phyloP scores from a whole-genome alignment of 1,284 basidiomycete species.

The Polyporus tsugae region DNA sequence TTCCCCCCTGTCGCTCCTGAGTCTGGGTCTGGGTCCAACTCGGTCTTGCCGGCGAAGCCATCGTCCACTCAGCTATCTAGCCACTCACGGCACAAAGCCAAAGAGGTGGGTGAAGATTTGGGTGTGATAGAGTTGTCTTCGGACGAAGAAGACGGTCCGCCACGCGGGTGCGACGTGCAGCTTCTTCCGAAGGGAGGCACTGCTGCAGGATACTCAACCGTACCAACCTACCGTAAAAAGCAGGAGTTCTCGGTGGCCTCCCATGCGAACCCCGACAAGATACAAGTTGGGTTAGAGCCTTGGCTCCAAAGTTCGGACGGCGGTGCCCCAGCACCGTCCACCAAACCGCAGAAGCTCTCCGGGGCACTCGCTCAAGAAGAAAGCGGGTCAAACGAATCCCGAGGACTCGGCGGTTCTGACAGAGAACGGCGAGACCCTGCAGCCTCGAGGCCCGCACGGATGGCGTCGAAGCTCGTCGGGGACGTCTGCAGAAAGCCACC shows the following conservation, averaged over 20 bases:
- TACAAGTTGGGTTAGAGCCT: neutral
- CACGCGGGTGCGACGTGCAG: conserved; percentile 19
- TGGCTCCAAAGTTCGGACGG: neutral
- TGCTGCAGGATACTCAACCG: neutral
- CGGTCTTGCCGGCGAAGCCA: neutral
- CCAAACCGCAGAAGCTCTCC: conserved; percentile 26
- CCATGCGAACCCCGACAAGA: neutral
- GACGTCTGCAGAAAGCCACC: neutral
- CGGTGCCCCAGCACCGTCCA: neutral
- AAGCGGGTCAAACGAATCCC: conserved; percentile 55
- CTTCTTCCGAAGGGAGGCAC: conserved; percentile 23
- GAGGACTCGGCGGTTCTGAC: conserved; percentile 43
- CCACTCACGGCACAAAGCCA: neutral
- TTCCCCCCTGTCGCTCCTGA: conserved; percentile 38
- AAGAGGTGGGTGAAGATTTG: neutral
- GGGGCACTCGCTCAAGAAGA: conserved; percentile 55
- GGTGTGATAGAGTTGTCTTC: conserved; percentile 24
- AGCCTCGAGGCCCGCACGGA: conserved; percentile 1
- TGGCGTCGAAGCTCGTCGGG: neutral
- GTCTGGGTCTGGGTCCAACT: neutral
- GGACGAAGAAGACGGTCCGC: conserved; percentile 16
- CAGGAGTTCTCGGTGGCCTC: neutral
- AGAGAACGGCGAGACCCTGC: conserved; percentile 25
- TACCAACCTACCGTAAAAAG: neutral
- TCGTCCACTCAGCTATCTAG: neutral